phyloP scores from a whole-genome alignment of 306 rosid genomes.

The Cicer judaicum region DNA sequence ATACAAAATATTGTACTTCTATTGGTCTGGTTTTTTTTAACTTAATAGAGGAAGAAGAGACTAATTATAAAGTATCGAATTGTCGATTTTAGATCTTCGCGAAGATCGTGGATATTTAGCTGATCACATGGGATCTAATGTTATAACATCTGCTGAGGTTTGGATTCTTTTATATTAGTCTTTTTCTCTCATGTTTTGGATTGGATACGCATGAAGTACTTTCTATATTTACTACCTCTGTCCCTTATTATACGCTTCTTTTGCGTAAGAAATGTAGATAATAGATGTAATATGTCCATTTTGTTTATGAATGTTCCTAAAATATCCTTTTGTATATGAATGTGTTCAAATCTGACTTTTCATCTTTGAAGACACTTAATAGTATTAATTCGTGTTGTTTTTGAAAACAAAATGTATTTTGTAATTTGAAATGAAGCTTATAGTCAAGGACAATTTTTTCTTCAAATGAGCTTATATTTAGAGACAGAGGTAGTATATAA shows the following conservation, averaged over 20 bases:
- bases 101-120: conserved; percentile 71
- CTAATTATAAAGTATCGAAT: conserved; percentile 33
- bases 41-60: neutral
- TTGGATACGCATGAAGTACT: neutral
- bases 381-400: too few relatives aligned
- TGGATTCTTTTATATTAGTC: conserved; percentile 11
- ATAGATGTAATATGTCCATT: too few relatives aligned
- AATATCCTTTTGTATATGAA: too few relatives aligned
- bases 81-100: conserved; percentile 73
- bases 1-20: neutral
- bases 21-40: conserved; percentile 14
- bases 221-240: neutral
- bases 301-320: too few relatives aligned
- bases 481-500: neutral
- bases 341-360: too few relatives aligned
- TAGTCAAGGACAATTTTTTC: too few relatives aligned
- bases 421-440: too few relatives aligned
- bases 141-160: conserved; percentile 84
- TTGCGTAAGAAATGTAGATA: too few relatives aligned
- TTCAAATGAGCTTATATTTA: too few relatives aligned
- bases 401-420: too few relatives aligned
- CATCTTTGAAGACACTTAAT: too few relatives aligned
- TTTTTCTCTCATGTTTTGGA: neutral
- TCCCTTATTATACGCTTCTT: too few relatives aligned
- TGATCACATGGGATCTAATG: conserved; percentile 82